Evolutionary conservation across 1,284 basidiomycete species (phyloP).

Genomic region (Puccinia hordei): DNA sequence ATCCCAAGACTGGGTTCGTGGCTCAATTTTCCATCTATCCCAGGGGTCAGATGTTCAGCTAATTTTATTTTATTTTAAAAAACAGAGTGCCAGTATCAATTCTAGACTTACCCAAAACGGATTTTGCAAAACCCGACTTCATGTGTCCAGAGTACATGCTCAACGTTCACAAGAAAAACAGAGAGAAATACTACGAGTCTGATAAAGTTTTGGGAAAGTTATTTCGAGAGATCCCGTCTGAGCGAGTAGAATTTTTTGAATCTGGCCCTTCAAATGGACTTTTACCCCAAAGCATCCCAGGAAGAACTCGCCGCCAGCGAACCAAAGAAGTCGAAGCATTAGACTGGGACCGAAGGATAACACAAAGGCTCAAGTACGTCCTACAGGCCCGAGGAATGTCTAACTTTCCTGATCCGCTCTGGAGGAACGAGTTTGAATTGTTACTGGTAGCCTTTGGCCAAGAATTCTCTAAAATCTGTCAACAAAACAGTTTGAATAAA

Average conservation of each 20-base stretch:
- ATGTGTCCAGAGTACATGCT: constrained; percentile 45
- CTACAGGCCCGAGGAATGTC: neutral
- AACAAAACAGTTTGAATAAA: constrained; percentile 37
- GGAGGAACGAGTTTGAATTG: constrained; percentile 18
- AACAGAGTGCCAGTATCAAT: constrained; percentile 29
- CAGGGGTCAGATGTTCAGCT: neutral
- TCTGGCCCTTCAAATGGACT: constrained; percentile 17
- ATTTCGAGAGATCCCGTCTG: constrained; percentile 33
- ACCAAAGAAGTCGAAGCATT: neutral
- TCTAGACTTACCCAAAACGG: constrained; percentile 29
- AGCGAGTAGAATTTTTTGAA: constrained; percentile 39
- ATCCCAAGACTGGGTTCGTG: constrained; percentile 45
- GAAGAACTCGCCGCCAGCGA: neutral
- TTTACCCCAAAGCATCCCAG: constrained; percentile 18
- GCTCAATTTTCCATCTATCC: neutral
- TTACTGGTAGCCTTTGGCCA: constrained; percentile 29
- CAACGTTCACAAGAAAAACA: neutral
- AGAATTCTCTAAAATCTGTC: constrained; percentile 39
- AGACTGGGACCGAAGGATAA: constrained; percentile 9
- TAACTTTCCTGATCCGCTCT: constrained; percentile 29
- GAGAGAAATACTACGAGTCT: constrained; percentile 31
- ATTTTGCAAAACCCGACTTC: constrained; percentile 25
- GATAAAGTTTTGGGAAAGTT: constrained; percentile 22
- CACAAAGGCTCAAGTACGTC: neutral
- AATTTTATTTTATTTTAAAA: neutral